Conservation (phyloP, 2,329 filamentous ascomycete genomes). For the Trichothecium sympodiale region DNA sequence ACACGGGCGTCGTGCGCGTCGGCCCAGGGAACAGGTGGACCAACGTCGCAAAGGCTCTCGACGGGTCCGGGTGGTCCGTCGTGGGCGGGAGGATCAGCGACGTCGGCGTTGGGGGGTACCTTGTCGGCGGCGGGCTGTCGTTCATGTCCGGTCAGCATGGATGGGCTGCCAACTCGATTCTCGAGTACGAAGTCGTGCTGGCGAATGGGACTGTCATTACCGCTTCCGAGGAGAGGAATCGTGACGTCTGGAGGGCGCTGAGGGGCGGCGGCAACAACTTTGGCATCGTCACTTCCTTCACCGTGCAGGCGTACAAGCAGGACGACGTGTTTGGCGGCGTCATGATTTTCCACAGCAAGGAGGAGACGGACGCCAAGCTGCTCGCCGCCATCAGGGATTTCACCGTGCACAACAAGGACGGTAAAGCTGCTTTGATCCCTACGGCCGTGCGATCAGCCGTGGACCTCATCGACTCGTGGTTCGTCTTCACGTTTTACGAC, state of each 20-base stretch:
- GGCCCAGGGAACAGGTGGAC: slow-evolving; percentile 35
- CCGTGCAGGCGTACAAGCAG: slow-evolving; percentile 28
- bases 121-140: slow-evolving; percentile 14
- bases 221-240: slow-evolving; percentile 2
- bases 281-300: slow-evolving; percentile 18
- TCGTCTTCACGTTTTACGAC: slow-evolving; percentile 54
- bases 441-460: slow-evolving; percentile 31
- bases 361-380: slow-evolving; percentile 21
- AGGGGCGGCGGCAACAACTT: slow-evolving; percentile 9
- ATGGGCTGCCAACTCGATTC: slow-evolving; percentile 13
- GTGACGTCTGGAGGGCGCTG: slow-evolving; percentile 7
- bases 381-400: slow-evolving; percentile 40
- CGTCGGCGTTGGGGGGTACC: slow-evolving; percentile 13
- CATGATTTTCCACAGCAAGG: slow-evolving; percentile 21
- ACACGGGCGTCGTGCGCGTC: slow-evolving; percentile 26
- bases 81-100: slow-evolving; percentile 1
- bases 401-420: slow-evolving; percentile 44
- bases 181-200: slow-evolving; percentile 12
- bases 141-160: slow-evolving; percentile 12
- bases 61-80: slow-evolving; percentile 19
- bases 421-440: slow-evolving; percentile 49
- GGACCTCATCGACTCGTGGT: slow-evolving; percentile 36
- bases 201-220: slow-evolving; percentile 6
- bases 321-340: slow-evolving; percentile 31
- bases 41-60: slow-evolving; percentile 25